Base-by-base conservation (phyloP, 164 flowering plant genomes). In the Amborella trichopoda region DNA sequence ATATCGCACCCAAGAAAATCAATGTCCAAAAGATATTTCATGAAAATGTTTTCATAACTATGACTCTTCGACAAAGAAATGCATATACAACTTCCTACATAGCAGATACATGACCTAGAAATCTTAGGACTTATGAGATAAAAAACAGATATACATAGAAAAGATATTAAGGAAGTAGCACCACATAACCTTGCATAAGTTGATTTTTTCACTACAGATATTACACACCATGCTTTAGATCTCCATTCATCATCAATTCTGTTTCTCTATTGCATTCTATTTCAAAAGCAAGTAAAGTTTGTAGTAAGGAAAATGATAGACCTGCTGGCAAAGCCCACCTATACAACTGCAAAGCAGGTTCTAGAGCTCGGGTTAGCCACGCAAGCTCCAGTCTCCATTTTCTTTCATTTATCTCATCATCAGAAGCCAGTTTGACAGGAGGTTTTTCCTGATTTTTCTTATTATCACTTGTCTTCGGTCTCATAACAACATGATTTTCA, bases 321-420 rank as follows among this genome's bases (percentile, higher is more conserved):
- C 97, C 98, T 80, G 82, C 44, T 14, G 89, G 78, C 47, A 87
- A 44, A 46, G 93, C 88, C 82, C 83, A 56, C 59, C 68, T 71
- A 54, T 62, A 82, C 58, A 91, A 44, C 60, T 84, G 81, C 53
- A 87, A 54, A 16, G 96, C 96, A 22, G 96, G 98, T 60, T 86
- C 94, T 39, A 91, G 73, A 28, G 85, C 93, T 57, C 74, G 86
- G 0, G 78, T 54, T n/a, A 90, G 76, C 98, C 93, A 91, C 48
- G 73, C 83, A 62, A 77, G 75, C 64, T 91, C 96, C 23, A 74
- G 37, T 27, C 42, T 82, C 90, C 88, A 73, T 62, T 73, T 87
- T 33, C 50, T 59, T 41, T 73, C 75, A 18, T 40, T 44, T 38
- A 66, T 39, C 52, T 70, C 82, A 39, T 83, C 72, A 38, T 72